Conservation (phyloP, 1,284 basidiomycete genomes). For the Puccinia triticina region DNA sequence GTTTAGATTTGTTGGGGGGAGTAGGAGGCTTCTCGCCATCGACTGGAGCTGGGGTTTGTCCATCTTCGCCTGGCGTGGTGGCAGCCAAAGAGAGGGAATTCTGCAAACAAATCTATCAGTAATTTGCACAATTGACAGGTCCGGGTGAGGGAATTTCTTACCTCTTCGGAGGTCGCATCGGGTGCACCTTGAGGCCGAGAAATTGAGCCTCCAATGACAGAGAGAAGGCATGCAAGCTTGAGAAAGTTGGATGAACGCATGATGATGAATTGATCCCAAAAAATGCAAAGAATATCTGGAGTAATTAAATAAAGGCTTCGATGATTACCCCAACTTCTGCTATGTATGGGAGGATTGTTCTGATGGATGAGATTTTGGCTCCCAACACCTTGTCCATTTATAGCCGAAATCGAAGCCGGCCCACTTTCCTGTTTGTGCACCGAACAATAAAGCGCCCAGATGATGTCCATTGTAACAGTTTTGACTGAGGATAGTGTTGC, state of each 20-base stretch:
- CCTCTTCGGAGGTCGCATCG: background rate
- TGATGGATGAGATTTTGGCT: background rate
- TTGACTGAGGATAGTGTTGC: background rate
- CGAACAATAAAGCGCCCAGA: background rate
- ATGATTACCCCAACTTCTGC: background rate
- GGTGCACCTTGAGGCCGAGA: background rate
- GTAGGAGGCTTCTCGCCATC: background rate
- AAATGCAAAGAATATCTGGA: background rate
- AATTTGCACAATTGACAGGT: background rate
- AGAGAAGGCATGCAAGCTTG: slow-evolving; percentile 17
- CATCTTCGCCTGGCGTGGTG: background rate
- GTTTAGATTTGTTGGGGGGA: background rate
- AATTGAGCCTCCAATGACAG: background rate
- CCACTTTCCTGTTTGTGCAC: background rate
- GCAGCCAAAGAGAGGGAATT: background rate
- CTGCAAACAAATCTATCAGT: background rate
- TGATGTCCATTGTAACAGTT: background rate
- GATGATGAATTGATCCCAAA: background rate
- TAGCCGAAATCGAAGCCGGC: background rate
- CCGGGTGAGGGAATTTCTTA: background rate
- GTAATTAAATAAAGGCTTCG: background rate
- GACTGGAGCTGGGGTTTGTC: background rate
- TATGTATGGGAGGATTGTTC: background rate
- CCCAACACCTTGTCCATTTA: background rate
- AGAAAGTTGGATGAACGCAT: slow-evolving; percentile 5